These are phyloP conservation scores for Gleditsia sinensis DNA, from an alignment of 306 rosid species.

Conservation along the genomic window DNA sequence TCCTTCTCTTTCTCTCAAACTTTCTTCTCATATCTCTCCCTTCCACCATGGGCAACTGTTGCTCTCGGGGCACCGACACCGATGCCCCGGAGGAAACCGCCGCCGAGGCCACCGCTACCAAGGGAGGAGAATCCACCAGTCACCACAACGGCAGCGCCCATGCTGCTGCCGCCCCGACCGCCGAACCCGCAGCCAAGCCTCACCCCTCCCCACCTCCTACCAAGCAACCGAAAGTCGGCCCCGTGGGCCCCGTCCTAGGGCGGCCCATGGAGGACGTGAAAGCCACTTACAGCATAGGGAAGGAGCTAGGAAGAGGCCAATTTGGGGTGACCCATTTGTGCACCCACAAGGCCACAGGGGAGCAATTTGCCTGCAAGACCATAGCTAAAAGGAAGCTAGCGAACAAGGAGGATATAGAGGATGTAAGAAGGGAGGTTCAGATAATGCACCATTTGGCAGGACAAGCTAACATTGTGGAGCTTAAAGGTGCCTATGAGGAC, in stretches of 20 bases:
- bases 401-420: slow-evolving; percentile 84
- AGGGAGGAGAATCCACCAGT: slow-evolving; percentile 42
- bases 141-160: background rate
- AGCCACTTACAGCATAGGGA: slow-evolving; percentile 60
- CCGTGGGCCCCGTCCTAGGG: slow-evolving; percentile 71
- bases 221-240: background rate
- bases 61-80: slow-evolving; percentile 53
- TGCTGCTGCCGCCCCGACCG: too few species aligned
- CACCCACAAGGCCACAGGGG: slow-evolving; percentile 74
- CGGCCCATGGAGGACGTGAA: slow-evolving; percentile 89
- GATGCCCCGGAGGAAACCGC: slow-evolving; percentile 37
- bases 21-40: slow-evolving; percentile 26
- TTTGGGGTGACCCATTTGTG: slow-evolving; percentile 89
- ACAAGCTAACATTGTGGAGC: slow-evolving; percentile 81
- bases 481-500: slow-evolving; percentile 87
- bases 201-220: background rate
- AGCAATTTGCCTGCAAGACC: slow-evolving; percentile 85
- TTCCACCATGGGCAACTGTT: slow-evolving; percentile 91
- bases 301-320: slow-evolving; percentile 93
- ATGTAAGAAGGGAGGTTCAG: slow-evolving; percentile 90
- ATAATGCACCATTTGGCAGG: slow-evolving; percentile 92
- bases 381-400: slow-evolving; percentile 88
- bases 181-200: background rate
- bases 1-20: slow-evolving; percentile 13
- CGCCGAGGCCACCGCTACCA: background rate